Percentiles rank a stretch among this genome's conserved stretches.
Evolutionary conservation across 192 early-diverging fungal genomes (phyloP).

Genomic region (Dissophora globulifera): DNA sequence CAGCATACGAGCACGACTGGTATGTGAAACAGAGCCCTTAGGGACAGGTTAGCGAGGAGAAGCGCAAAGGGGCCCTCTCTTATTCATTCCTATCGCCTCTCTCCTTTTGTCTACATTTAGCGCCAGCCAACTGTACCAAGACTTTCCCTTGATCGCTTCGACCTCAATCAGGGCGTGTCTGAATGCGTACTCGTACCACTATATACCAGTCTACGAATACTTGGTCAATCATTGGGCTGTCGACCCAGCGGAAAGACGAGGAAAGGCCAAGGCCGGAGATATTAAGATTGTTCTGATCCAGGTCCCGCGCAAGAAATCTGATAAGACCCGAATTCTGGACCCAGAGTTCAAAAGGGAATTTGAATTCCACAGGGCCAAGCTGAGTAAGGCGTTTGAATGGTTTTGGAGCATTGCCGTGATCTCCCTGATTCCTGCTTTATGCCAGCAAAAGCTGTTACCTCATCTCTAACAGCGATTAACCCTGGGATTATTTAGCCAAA

Average conservation of each 20-base stretch:
- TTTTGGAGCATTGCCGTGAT: no score
- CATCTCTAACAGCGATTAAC: no score
- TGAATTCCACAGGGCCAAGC: constrained; percentile 10
- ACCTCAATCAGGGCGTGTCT: constrained; percentile 16
- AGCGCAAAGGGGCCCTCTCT: no score
- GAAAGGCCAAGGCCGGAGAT: neutral
- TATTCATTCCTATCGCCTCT: no score
- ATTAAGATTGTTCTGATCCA: neutral
- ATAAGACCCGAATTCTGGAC: neutral
- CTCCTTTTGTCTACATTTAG: constrained; percentile 4
- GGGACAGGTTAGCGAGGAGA: constrained; percentile 17
- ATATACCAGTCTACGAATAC: constrained; percentile 27
- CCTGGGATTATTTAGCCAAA: constrained; percentile 9
- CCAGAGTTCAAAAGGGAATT: constrained; percentile 26
- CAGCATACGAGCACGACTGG: constrained; percentile 17
- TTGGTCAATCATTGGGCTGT: constrained; percentile 11
- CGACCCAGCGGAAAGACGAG: neutral
- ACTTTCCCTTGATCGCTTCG: constrained; percentile 30
- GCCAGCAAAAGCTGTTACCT: no score
- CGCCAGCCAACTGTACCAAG: constrained; percentile 33
- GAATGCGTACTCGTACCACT: constrained; percentile 11
- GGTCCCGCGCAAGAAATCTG: neutral
- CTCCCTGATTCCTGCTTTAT: no score
- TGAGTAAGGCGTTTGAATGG: no score
- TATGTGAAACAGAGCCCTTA: no score